phyloP scores from a whole-genome alignment of 2,329 filamentous ascomycete species.

The Sclerotiophoma versabilis region DNA sequence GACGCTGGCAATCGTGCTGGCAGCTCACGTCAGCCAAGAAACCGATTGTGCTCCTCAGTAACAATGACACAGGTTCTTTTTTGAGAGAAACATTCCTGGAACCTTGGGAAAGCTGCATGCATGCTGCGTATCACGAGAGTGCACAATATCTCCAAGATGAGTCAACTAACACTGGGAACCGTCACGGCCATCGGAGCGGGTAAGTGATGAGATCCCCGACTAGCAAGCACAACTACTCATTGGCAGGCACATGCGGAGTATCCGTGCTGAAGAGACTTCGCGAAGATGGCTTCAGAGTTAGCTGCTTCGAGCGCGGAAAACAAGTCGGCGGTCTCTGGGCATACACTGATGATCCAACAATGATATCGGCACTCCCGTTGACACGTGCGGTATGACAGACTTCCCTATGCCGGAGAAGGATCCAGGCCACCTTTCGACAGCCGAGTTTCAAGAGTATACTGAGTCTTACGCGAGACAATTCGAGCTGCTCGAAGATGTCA shows the following conservation, averaged over 20 bases:
- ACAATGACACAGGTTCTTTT: too few relatives aligned
- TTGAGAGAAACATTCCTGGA: too few relatives aligned
- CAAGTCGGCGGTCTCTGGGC: conserved; percentile 57
- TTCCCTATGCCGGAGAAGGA: conserved; percentile 52
- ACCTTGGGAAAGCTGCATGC: too few relatives aligned
- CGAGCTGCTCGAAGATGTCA: conserved; percentile 45
- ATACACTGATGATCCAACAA: conserved; percentile 45
- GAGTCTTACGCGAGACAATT: conserved; percentile 53
- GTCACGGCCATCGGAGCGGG: conserved; percentile 21
- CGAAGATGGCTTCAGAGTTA: conserved; percentile 55
- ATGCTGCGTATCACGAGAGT: neutral
- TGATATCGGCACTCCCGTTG: conserved; percentile 30
- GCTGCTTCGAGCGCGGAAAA: conserved; percentile 49
- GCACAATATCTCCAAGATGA: conserved; percentile 8
- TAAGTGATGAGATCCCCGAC: neutral
- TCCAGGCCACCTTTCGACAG: conserved; percentile 27
- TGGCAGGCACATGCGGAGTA: conserved; percentile 18
- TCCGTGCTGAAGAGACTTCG: conserved; percentile 49
- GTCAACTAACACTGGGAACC: conserved; percentile 6
- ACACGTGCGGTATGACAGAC: conserved; percentile 52
- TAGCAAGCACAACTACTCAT: neutral
- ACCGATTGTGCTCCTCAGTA: neutral
- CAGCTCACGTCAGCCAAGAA: neutral
- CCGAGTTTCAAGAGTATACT: conserved; percentile 50
- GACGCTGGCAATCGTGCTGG: neutral